phyloP scores from a whole-genome alignment of 345 rosid genomes.

The Populus alba region DNA sequence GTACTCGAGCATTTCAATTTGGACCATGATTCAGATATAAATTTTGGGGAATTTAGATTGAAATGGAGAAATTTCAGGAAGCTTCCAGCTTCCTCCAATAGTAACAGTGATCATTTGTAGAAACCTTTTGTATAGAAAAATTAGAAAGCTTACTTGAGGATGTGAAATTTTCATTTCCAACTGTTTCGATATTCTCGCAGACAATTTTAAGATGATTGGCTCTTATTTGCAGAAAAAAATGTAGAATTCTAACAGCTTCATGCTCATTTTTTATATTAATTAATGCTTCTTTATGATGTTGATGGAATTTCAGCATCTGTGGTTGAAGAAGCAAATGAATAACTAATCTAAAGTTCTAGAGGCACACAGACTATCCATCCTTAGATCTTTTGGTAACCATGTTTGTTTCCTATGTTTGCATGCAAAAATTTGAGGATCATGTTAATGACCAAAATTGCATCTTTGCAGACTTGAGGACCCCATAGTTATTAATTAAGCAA shows the following conservation, averaged over 20 bases:
- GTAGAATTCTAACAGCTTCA: too few species aligned
- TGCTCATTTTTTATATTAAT: not conserved
- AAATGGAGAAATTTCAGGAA: not conserved
- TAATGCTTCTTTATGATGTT: not conserved
- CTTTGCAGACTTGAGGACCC: not conserved
- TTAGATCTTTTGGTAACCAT: too few species aligned
- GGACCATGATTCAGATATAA: not conserved
- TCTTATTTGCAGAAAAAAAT: not conserved
- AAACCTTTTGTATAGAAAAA: too few species aligned
- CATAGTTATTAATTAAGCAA: not conserved
- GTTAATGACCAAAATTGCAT: not conserved
- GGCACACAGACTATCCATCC: not conserved
- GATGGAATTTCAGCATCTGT: not conserved
- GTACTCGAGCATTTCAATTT: not conserved
- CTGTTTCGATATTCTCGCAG: not conserved
- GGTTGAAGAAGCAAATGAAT: not conserved
- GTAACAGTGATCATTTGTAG: not conserved
- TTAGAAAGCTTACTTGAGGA: not conserved
- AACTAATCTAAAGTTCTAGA: not conserved
- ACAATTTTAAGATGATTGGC: not conserved
- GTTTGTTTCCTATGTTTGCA: not conserved
- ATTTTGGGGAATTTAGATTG: too few species aligned
- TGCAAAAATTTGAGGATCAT: not conserved
- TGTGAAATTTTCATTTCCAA: not conserved
- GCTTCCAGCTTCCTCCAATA: not conserved